Evolutionary conservation across 2,329 filamentous ascomycete genomes (phyloP).

Genomic region (Fusarium falciforme): DNA sequence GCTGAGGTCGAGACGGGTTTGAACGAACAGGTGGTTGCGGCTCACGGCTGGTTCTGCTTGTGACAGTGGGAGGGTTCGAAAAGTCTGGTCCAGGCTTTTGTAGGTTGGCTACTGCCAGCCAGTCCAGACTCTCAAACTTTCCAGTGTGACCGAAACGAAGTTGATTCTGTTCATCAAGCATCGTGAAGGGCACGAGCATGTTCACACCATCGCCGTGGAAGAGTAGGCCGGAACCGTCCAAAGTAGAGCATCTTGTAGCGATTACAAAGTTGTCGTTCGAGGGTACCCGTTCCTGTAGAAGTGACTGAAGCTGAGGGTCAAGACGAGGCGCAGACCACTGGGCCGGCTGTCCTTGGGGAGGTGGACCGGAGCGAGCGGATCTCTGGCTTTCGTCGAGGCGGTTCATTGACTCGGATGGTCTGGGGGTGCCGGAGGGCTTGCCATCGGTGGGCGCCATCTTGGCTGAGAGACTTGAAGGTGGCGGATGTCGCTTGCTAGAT

Average conservation of each 20-base stretch:
- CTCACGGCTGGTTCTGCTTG: background rate
- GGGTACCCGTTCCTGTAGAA: background rate
- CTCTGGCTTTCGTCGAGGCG: background rate
- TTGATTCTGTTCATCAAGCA: background rate
- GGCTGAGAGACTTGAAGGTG: background rate
- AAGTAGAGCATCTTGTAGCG: background rate
- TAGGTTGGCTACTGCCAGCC: background rate
- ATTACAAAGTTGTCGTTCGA: background rate
- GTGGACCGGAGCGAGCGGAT: background rate
- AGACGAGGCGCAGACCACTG: background rate
- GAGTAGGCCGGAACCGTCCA: background rate
- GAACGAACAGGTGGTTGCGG: background rate
- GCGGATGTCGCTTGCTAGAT: background rate
- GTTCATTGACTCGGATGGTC: background rate
- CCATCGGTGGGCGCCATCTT: background rate
- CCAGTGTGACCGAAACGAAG: background rate
- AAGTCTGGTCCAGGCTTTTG: background rate
- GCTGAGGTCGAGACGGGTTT: background rate
- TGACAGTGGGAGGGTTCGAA: background rate
- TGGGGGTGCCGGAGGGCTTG: background rate
- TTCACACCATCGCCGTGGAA: background rate
- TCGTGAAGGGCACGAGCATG: background rate
- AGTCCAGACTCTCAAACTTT: background rate
- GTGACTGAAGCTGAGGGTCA: background rate
- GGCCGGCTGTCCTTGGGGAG: background rate